Evolutionary conservation across 257 asterid genomes (phyloP).

Genomic region (Sherardia arvensis): DNA sequence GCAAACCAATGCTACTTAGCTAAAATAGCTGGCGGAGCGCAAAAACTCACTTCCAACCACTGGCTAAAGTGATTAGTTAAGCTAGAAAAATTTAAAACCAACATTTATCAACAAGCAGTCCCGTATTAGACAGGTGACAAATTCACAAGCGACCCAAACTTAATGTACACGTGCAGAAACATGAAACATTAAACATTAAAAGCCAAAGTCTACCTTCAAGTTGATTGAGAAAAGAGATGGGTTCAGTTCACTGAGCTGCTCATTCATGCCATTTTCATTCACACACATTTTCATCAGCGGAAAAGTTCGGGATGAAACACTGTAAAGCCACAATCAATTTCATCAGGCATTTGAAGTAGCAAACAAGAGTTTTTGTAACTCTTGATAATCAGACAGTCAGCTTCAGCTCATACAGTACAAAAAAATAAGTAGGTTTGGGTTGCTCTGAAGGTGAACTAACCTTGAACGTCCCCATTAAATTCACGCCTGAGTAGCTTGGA

Average conservation of each 20-base stretch:
- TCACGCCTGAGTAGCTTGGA: constrained; percentile 52
- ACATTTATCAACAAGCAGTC: background rate
- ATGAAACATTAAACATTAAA: background rate
- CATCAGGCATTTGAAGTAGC: background rate
- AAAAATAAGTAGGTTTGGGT: background rate
- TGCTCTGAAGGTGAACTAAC: constrained; percentile 7
- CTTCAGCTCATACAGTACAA: background rate
- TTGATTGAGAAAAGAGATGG: background rate
- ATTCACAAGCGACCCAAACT: background rate
- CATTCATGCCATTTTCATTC: background rate
- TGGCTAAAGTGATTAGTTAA: background rate
- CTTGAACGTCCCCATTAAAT: constrained; percentile 37
- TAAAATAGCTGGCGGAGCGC: background rate
- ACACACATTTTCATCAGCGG: background rate
- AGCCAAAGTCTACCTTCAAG: background rate
- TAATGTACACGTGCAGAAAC: background rate
- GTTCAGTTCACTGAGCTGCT: background rate
- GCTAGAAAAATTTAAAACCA: background rate
- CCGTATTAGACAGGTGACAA: background rate
- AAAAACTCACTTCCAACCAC: background rate
- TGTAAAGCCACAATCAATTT: background rate
- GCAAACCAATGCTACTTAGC: background rate
- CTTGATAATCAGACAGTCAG: background rate
- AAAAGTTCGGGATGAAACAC: background rate
- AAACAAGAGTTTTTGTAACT: background rate